These are phyloP conservation scores for Zymoseptoria tritici DNA, from an alignment of 2,329 filamentous ascomycete species.

Conservation along the genomic window DNA sequence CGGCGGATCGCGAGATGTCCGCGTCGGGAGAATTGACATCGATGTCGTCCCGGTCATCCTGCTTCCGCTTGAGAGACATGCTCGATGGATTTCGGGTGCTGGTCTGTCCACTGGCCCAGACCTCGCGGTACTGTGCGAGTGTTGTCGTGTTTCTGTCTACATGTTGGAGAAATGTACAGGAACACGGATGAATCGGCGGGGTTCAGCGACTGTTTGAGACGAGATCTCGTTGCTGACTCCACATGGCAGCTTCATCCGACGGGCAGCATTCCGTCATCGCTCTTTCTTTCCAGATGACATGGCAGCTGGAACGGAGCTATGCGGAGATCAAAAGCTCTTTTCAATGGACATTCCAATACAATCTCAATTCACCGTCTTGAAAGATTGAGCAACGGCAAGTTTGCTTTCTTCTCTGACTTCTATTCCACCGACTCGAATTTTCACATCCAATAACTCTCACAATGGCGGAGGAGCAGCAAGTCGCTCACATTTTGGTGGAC, in stretches of 20 bases:
- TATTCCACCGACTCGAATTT: not conserved
- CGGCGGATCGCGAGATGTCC: constrained; percentile 38
- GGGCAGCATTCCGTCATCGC: not conserved
- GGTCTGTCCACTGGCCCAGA: not conserved
- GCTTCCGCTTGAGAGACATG: constrained; percentile 28
- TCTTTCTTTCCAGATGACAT: not conserved
- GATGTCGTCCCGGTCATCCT: constrained; percentile 8
- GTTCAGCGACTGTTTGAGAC: not conserved
- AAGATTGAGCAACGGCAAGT: not conserved
- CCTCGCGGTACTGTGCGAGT: not conserved
- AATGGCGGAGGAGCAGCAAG: constrained; percentile 21
- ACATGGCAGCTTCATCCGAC: not conserved
- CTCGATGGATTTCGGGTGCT: not conserved
- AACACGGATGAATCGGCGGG: not conserved
- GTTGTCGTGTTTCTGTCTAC: not conserved
- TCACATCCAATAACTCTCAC: not conserved
- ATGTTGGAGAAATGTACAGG: not conserved
- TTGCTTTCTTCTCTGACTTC: not conserved
- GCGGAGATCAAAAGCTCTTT: not conserved
- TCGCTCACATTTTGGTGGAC: constrained; percentile 29
- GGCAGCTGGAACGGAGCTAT: not conserved
- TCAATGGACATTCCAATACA: not conserved
- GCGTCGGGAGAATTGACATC: constrained; percentile 6
- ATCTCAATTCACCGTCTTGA: not conserved
- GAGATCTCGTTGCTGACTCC: not conserved